Base-by-base conservation (phyloP, 1,284 basidiomycete genomes). In the Microbotryum intermedium region DNA sequence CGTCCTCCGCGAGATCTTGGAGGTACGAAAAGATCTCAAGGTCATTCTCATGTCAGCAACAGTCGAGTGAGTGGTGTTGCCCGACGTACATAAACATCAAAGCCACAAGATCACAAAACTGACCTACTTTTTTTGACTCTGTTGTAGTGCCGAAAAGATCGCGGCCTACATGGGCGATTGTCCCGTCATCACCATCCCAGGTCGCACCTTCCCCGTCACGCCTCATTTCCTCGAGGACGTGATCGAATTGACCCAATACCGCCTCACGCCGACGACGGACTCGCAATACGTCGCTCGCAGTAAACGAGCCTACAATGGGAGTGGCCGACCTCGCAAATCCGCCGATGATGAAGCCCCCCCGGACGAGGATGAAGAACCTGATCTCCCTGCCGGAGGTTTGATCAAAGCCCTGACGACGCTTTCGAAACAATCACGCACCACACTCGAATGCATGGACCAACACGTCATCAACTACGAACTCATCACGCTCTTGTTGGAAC, bases 11-110 rank as follows among this genome's bases (percentile, higher is more conserved):
- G 86, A 88, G n/a, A 77, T 98, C 23, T 75, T 97, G 50, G 76
- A 82, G 56, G 83, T 87, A 65, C 82, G 90, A 25, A 82, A 84
- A 50, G 85, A 94, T 69, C 79, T 99, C 53, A 94, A 90, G 76
- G 83, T 99, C 34, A 83, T 98, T 39, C 81, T 98, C 57, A 99
- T 99, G 95, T 97, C 92, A 26, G 95, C 95, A 0, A 99, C 95
- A 0, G 80, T 97, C 30, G 91, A 99, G 71, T 21, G 53, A 59
- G 51, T 58, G 50, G 43, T 20, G 51, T 11, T 8, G 13, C 47
- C 16, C 25, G n/a, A n/a, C n/a, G n/a, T n/a, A n/a, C n/a, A n/a
- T n/a, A n/a, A n/a, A n/a, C 6, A 6, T 30, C 6, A 1, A 5
- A 9, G 21, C 10, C 30, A 29, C 18, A 43, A 26, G 4, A n/a